Evolutionary conservation across 179 eudicot species (phyloP), one percentile per base, ranked within the genome.

Genomic region (Patellifolia procumbens): DNA sequence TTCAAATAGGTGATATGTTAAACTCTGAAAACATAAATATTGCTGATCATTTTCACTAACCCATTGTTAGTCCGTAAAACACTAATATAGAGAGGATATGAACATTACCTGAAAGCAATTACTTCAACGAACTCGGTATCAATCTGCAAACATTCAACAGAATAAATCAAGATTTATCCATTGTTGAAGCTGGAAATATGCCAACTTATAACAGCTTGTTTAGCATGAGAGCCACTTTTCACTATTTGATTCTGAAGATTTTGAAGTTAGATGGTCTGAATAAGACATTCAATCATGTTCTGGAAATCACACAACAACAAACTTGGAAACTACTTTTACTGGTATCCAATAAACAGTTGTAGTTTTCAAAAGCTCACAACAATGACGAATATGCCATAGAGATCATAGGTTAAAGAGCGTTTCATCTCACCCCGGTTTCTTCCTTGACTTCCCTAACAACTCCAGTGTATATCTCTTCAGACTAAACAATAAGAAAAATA

Each of bases 361-460:
- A 4, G 34, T 24, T 22, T 22, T 8, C 66, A 32, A 29, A 62
- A 32, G 20, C 28, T 63, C n/a, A 24, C 37, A 29, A 28, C 1
- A n/a, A 19, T 63, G n/a, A 20, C 16, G 4, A 37, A 6, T 37
- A 42, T 26, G 31, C 32, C 24, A 1, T 16, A n/a, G 7, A 65
- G 24, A 39, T 64, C 26, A 35, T 20, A 39, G 6, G 2, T 37
- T n/a, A 35, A 66, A 35, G 45, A 43, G 32, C 22, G 53, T 24
- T 43, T 67, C 17, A 32, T 46, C 92, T 80, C 83, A 93, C 98
- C 81, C 97, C 97, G 6, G 98, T 93, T 82, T 93, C 98, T 79
- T 93, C 98, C 81, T 91, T 90, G 16, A 93, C 97, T 85, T 93
- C 98, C 83, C 98, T 84, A 48, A 93, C 92, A 59, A 88, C 95